Evolutionary conservation across 257 asterid genomes (phyloP), one percentile per base, ranked within the genome.

Genomic region (Rehmannia glutinosa): DNA sequence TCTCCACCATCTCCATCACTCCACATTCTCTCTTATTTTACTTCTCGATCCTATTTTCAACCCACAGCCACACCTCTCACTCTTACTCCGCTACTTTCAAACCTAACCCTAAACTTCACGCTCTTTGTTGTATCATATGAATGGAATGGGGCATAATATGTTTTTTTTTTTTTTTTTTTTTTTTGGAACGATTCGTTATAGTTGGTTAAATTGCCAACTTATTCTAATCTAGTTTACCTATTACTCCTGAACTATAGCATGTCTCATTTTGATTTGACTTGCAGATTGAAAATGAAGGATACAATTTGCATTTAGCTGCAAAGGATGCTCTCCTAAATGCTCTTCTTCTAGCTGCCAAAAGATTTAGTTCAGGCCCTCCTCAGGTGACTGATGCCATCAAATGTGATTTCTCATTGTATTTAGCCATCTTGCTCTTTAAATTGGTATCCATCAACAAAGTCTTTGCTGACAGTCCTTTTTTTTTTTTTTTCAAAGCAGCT

Each of bases 321-420:
- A 88, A 91, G 72, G 95, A 91, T 66, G 81, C 87, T 47, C 83
- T 91, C 66, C 80, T 91, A 21, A 81, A 83, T 62, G 95, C 91
- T 72, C 91, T 91, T 66, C 88, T 91, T 20, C 43, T 84, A 69
- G 96, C 97, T 69, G 97, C 97, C 33, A 80, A 73, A 71, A 83
- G 91, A 80, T 91, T 86, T 78, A 71, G 83, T 73, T 77, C 89
- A 55, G 97, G 97, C 71, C 97, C 96, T 27, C 87, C 91, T 24
- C 96, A 88, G 97, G 97, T 91, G 73, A 76, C 54, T 62, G 21
- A 17, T 38, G 25, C 49, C 68, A 55, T 50, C 36, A 30, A 68
- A 13, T 60, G 32, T 33, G 21, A 50, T 74, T 66, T 68, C 20
- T 21, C 23, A 30, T 67, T 50, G 57, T 25, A 28, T 39, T 45